These are phyloP conservation scores for Lentinula raphanica DNA, from an alignment of 768 basidiomycete genomes.

Conservation along the genomic window DNA sequence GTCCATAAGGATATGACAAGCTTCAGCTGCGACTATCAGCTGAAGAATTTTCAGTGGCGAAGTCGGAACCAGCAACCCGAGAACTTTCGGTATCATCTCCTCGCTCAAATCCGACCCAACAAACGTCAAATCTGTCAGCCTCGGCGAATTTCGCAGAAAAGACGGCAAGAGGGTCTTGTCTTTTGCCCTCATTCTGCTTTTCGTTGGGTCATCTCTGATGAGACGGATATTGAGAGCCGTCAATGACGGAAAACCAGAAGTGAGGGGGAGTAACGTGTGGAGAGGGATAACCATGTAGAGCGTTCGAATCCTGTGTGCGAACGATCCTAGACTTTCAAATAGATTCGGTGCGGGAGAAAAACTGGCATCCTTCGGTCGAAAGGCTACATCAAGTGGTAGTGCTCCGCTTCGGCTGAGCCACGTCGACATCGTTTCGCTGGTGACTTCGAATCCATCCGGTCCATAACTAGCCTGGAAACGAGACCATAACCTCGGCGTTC, in stretches of 20 bases:
- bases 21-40: background rate
- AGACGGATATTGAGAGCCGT: background rate
- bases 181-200: background rate
- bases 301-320: background rate
- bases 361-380: background rate
- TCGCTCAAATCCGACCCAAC: background rate
- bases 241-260: background rate
- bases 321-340: background rate
- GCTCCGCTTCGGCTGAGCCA: background rate
- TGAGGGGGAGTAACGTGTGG: background rate
- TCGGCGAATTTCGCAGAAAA: background rate
- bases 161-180: background rate
- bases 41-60: background rate
- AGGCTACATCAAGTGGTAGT: background rate
- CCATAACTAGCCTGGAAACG: background rate
- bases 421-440: background rate
- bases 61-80: background rate
- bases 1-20: background rate
- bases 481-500: background rate
- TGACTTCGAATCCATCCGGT: background rate
- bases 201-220: background rate
- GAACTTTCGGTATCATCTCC: background rate
- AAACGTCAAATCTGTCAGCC: background rate
- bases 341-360: background rate
- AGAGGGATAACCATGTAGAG: background rate